phyloP scores from a whole-genome alignment of 2,329 filamentous ascomycete species.

The Cryphonectria naterciae region DNA sequence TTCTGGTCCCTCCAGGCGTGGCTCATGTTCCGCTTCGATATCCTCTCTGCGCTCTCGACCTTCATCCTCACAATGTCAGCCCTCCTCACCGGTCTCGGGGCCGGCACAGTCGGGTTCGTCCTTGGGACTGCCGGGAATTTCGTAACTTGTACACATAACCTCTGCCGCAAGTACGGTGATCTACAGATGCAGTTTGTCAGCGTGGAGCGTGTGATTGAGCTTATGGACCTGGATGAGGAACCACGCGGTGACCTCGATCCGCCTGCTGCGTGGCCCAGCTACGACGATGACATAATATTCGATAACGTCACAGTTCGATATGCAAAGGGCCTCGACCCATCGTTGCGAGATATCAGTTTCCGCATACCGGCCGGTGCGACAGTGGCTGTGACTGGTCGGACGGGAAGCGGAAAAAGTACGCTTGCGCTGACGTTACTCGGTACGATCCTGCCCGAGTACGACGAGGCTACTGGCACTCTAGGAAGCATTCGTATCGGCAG shows the following conservation, averaged over 20 bases:
- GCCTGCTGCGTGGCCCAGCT: conserved; percentile 76
- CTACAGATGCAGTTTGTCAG: conserved; percentile 92
- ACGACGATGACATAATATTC: conserved; percentile 74
- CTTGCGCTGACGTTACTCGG: conserved; percentile 63
- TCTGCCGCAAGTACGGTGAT: conserved; percentile 81
- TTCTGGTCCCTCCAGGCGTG: conserved; percentile 89
- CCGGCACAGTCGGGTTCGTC: conserved; percentile 83
- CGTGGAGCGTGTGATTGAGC: conserved; percentile 82
- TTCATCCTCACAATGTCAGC: conserved; percentile 76
- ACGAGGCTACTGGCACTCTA: conserved; percentile 34
- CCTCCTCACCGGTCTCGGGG: conserved; percentile 72
- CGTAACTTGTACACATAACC: conserved; percentile 69
- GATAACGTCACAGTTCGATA: conserved; percentile 79
- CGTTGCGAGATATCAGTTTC: conserved; percentile 70
- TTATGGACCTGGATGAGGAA: conserved; percentile 80
- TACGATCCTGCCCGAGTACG: conserved; percentile 53
- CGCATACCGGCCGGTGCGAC: conserved; percentile 69
- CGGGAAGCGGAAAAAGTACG: conserved; percentile 86
- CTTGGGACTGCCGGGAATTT: conserved; percentile 73
- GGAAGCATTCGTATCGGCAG: conserved; percentile 60
- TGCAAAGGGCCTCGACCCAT: conserved; percentile 75
- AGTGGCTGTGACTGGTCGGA: conserved; percentile 76
- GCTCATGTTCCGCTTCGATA: conserved; percentile 80
- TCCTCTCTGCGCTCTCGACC: conserved; percentile 72
- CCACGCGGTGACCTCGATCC: conserved; percentile 67